These are phyloP conservation scores for Vigna nakashimae DNA, from an alignment of 306 rosid species.

Conservation along the genomic window DNA sequence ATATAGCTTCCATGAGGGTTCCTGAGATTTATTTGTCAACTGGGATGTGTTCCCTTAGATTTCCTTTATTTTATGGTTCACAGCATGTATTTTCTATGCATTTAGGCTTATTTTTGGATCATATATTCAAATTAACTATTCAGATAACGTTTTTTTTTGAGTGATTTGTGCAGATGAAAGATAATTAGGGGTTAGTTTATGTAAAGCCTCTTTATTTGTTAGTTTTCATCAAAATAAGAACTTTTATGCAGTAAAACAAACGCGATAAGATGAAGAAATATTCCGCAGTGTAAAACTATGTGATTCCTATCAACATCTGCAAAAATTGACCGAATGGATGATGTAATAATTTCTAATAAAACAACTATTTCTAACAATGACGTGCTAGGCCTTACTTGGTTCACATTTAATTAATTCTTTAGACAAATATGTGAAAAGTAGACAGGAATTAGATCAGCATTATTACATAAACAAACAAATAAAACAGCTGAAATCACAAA, in stretches of 20 bases:
- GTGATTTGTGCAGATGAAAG: neutral
- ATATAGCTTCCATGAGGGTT: neutral
- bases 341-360: neutral
- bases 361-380: neutral
- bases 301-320: neutral
- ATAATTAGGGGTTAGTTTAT: neutral
- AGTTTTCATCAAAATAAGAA: neutral
- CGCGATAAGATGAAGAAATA: neutral
- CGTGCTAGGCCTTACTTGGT: neutral
- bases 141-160: neutral
- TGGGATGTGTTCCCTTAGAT: neutral
- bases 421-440: too few species aligned
- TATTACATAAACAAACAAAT: too few species aligned
- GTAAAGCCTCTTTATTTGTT: neutral
- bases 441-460: too few species aligned
- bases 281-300: neutral
- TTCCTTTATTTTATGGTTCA: neutral
- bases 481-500: too few species aligned
- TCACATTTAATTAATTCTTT: neutral
- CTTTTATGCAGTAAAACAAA: neutral
- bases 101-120: neutral
- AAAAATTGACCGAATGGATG: neutral
- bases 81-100: neutral
- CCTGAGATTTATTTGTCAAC: neutral
- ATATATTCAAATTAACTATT: neutral